Evolutionary conservation across 208 protist genomes (phyloP).

Genomic region (Acanthamoeba sp.): DNA sequence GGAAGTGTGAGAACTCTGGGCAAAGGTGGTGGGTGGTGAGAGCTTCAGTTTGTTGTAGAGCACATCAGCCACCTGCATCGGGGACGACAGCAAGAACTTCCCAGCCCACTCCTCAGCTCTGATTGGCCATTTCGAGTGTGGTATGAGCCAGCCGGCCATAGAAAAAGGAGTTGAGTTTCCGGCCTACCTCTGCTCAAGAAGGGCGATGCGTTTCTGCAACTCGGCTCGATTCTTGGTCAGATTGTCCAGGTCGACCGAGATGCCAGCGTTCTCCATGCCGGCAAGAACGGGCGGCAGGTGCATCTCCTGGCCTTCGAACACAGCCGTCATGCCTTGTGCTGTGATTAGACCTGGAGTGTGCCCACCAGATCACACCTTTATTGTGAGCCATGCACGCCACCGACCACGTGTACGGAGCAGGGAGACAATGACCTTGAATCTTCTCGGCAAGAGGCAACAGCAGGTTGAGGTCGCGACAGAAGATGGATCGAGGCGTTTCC

Average conservation of each 20-base stretch:
- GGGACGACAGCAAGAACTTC: slow-evolving; percentile 42
- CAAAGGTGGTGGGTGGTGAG: not conserved
- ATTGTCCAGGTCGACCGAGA: slow-evolving; percentile 21
- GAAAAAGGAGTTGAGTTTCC: not conserved
- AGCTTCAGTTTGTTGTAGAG: slow-evolving; percentile 69
- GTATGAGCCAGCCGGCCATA: too few species aligned
- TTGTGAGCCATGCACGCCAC: not conserved
- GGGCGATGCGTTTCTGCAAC: slow-evolving; percentile 11
- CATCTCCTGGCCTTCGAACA: slow-evolving; percentile 59
- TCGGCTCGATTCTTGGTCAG: slow-evolving; percentile 28
- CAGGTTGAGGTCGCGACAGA: not conserved
- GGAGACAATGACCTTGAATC: not conserved
- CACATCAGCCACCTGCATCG: slow-evolving; percentile 42
- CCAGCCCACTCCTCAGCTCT: slow-evolving; percentile 39
- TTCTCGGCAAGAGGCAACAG: slow-evolving; percentile 19
- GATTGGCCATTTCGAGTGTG: too few species aligned
- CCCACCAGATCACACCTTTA: too few species aligned
- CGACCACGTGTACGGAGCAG: not conserved
- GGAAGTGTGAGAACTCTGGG: not conserved
- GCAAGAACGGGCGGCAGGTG: slow-evolving; percentile 37
- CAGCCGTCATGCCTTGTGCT: not conserved
- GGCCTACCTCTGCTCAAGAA: slow-evolving; percentile 54
- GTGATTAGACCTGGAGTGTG: not conserved
- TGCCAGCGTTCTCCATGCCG: slow-evolving; percentile 55
- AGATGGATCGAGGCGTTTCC: not conserved